These are phyloP conservation scores for Cydonia oblonga DNA, from an alignment of 331 rosid genomes.

Conservation along the genomic window DNA sequence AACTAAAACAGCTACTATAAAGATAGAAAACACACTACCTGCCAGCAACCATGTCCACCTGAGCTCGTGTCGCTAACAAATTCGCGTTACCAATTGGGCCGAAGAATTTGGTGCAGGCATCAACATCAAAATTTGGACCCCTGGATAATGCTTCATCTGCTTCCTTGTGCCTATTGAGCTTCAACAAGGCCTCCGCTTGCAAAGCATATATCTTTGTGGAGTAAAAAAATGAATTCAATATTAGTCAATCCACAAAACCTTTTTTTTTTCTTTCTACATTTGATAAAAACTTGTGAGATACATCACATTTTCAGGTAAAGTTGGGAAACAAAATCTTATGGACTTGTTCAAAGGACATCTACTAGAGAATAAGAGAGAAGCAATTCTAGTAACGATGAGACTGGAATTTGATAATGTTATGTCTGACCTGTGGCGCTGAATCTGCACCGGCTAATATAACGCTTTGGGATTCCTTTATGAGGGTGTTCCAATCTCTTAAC, in stretches of 20 bases:
- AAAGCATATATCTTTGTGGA: slow-evolving; percentile 46
- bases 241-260: background rate
- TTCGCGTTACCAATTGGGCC: slow-evolving; percentile 53
- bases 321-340: background rate
- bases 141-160: slow-evolving; percentile 49
- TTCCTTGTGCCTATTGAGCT: slow-evolving; percentile 59
- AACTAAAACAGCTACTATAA: background rate
- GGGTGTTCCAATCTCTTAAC: slow-evolving; percentile 63
- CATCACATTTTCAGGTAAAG: background rate
- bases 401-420: background rate
- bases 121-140: slow-evolving; percentile 49
- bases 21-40: slow-evolving; percentile 28
- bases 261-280: no score
- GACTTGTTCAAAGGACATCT: background rate
- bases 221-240: background rate
- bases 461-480: slow-evolving; percentile 33
- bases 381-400: background rate
- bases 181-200: slow-evolving; percentile 72
- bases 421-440: slow-evolving; percentile 63
- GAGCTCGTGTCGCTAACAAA: slow-evolving; percentile 41
- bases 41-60: slow-evolving; percentile 48
- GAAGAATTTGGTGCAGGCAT: slow-evolving; percentile 46
- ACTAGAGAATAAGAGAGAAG: background rate
- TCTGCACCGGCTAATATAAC: slow-evolving; percentile 59
- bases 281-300: background rate